Evolutionary conservation across 2,329 filamentous ascomycete genomes (phyloP).

Genomic region (Parastagonospora nodorum): DNA sequence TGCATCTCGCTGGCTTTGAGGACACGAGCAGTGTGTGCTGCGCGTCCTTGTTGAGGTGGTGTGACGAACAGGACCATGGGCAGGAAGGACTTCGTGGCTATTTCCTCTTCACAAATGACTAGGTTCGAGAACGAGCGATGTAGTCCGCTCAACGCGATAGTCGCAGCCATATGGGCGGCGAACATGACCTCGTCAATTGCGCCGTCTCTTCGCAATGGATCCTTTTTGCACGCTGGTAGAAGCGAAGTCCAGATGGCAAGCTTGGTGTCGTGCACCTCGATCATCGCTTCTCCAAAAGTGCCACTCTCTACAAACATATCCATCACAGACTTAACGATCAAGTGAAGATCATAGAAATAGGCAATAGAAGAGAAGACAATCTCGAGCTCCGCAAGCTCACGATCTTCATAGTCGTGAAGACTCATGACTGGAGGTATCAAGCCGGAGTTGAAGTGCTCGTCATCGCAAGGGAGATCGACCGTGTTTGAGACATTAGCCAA

Average conservation of each 20-base stretch:
- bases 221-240: conserved; percentile 72
- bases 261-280: conserved; percentile 68
- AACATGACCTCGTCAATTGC: conserved; percentile 87
- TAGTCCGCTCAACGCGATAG: conserved; percentile 41
- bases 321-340: conserved; percentile 71
- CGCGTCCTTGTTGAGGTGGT: conserved; percentile 50
- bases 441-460: conserved; percentile 63
- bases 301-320: conserved; percentile 35
- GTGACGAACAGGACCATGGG: conserved; percentile 57
- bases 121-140: conserved; percentile 51
- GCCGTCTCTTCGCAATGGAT: conserved; percentile 70
- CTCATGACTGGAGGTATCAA: conserved; percentile 48
- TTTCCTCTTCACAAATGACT: conserved; percentile 33
- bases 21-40: conserved; percentile 75
- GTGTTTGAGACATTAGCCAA: conserved; percentile 68
- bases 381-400: conserved; percentile 72
- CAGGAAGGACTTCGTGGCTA: conserved; percentile 61
- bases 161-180: conserved; percentile 78
- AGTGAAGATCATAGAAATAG: conserved; percentile 77
- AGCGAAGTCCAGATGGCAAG: conserved; percentile 77
- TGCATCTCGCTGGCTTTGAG: conserved; percentile 78
- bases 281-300: conserved; percentile 55
- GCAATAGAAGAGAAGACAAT: conserved; percentile 80
- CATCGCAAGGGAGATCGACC: conserved; percentile 80
- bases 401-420: conserved; percentile 74